Conservation (phyloP, 2,329 filamentous ascomycete genomes). For the Aureobasidium sp. region DNA sequence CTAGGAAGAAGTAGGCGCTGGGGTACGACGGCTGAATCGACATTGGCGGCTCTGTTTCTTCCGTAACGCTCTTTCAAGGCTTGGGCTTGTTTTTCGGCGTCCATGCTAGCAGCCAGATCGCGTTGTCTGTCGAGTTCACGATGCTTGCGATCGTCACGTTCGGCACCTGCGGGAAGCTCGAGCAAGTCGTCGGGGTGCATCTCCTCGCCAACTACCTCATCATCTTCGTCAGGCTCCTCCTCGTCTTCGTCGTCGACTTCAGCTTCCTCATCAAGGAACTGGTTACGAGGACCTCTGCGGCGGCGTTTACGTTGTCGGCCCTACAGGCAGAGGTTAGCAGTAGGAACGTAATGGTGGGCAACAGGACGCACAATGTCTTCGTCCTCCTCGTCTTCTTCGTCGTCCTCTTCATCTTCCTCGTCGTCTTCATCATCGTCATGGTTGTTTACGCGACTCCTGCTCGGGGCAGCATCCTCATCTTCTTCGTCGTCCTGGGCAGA, state of each 20-base stretch:
- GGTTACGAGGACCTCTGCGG: slow-evolving; percentile 66
- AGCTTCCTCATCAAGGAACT: slow-evolving; percentile 96
- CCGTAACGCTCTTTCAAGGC: slow-evolving; percentile 83
- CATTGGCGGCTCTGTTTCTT: slow-evolving; percentile 56
- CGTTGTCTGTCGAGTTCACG: slow-evolving; percentile 89
- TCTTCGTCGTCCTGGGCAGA: slow-evolving; percentile 27
- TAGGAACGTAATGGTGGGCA: slow-evolving; percentile 15
- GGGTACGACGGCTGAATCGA: slow-evolving; percentile 70
- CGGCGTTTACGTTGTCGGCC: slow-evolving; percentile 72
- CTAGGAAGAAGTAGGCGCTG: slow-evolving; percentile 83
- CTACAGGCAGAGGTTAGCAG: slow-evolving; percentile 30
- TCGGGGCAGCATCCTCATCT: slow-evolving; percentile 42
- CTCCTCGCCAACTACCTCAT: slow-evolving; percentile 77
- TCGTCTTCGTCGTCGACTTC: slow-evolving; percentile 94
- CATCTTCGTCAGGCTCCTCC: slow-evolving; percentile 79
- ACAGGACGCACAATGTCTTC: slow-evolving; percentile 27
- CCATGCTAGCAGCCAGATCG: slow-evolving; percentile 78
- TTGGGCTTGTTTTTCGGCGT: slow-evolving; percentile 89
- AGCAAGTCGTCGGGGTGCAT: slow-evolving; percentile 85
- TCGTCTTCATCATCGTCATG: slow-evolving; percentile 59
- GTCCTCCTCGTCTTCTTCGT: slow-evolving; percentile 41
- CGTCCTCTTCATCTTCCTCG: slow-evolving; percentile 54
- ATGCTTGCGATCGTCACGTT: slow-evolving; percentile 86
- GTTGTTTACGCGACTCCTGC: slow-evolving; percentile 40
- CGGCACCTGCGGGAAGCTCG: slow-evolving; percentile 63